Conservation (phyloP, 345 rosid species). For the Garcia nutans region DNA sequence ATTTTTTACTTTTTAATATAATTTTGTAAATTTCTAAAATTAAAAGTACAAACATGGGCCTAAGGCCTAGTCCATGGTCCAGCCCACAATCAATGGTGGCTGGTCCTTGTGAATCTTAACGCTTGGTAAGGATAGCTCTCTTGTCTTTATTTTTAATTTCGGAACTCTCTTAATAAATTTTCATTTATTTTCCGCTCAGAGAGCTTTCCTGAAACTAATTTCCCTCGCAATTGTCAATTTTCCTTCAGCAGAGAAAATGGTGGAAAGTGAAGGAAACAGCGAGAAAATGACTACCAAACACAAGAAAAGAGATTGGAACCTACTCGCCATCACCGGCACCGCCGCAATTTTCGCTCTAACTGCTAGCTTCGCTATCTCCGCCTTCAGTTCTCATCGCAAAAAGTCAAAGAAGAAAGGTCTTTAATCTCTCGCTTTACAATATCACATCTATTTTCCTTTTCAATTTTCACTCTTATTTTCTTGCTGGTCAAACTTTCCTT, state of each 20-base stretch:
- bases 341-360: slow-evolving; percentile 69
- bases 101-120: not conserved
- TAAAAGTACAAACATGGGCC: not conserved
- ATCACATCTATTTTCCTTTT: not conserved
- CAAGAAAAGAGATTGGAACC: slow-evolving; percentile 45
- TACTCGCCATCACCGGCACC: slow-evolving; percentile 68
- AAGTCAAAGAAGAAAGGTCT: slow-evolving; percentile 60
- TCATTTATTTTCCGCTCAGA: not conserved
- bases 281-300: slow-evolving; percentile 32
- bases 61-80: too few relatives aligned
- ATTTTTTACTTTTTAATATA: too few relatives aligned
- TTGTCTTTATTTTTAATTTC: too few relatives aligned
- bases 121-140: too few relatives aligned
- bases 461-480: not conserved
- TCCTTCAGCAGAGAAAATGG: slow-evolving; percentile 17
- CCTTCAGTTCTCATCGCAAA: slow-evolving; percentile 49
- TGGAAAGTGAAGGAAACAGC: slow-evolving; percentile 29
- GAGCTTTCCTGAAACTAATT: not conserved
- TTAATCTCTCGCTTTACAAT: not conserved
- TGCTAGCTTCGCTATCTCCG: slow-evolving; percentile 59
- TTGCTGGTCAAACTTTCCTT: not conserved
- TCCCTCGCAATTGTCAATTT: slow-evolving; percentile 16
- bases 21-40: too few relatives aligned
- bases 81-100: not conserved
- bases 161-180: not conserved